phyloP scores from a whole-genome alignment of 2,329 filamentous ascomycete genomes.

The Fusarium sp. region DNA sequence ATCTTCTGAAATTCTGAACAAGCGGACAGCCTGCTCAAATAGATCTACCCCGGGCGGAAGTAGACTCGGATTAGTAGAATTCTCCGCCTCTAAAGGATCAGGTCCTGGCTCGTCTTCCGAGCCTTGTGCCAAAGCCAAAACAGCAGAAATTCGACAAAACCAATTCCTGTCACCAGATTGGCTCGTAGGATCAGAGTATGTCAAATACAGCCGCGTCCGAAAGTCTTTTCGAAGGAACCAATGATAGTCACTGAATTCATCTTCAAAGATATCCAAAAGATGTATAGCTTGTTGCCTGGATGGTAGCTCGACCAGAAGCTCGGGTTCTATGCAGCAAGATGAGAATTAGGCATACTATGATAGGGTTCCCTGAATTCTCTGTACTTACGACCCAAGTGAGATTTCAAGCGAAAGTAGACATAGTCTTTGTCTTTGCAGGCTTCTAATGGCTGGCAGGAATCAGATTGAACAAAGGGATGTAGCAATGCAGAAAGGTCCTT shows the following conservation, averaged over 20 bases:
- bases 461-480: not conserved
- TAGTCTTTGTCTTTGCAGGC: not conserved
- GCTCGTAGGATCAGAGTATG: not conserved
- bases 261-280: not conserved
- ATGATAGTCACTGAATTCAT: not conserved
- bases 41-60: not conserved
- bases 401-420: not conserved
- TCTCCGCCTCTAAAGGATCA: not conserved
- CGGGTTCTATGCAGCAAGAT: not conserved
- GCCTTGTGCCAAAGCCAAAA: not conserved
- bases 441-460: not conserved
- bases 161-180: conserved; percentile 1
- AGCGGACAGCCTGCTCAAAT: not conserved
- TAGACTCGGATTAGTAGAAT: no score
- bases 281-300: not conserved
- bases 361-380: no score
- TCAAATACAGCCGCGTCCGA: not conserved
- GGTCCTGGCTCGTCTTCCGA: not conserved
- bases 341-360: not conserved
- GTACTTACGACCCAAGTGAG: not conserved
- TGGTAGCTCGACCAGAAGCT: not conserved
- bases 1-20: not conserved
- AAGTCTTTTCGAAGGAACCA: conserved; percentile 3
- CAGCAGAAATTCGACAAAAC: conserved; percentile 1
- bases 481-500: not conserved